Percentiles rank a stretch among this genome's conserved stretches.
Evolutionary conservation across 208 protist genomes (phyloP).

Genomic region (Crithidia sp.): DNA sequence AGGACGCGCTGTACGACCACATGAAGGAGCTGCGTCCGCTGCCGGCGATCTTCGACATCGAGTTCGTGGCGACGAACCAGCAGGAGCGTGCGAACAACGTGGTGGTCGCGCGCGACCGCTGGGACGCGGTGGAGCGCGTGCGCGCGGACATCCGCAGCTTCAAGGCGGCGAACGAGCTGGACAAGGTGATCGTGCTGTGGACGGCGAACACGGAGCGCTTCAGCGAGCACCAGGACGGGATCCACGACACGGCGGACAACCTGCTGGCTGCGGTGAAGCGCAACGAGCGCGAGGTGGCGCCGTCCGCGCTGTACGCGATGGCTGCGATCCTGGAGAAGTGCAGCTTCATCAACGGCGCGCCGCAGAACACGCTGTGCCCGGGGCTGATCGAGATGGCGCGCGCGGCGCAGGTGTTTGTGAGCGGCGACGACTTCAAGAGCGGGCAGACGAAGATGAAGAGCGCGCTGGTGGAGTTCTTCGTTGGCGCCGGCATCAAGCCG

Average conservation of each 20-base stretch:
- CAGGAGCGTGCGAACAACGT: slow-evolving; percentile 97
- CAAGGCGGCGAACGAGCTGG: slow-evolving; percentile 89
- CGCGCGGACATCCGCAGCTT: slow-evolving; percentile 95
- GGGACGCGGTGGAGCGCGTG: slow-evolving; percentile 95
- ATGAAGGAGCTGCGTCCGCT: slow-evolving; percentile 94
- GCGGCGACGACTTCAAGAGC: slow-evolving; percentile 99
- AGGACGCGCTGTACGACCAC: slow-evolving; percentile 79
- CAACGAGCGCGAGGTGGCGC: slow-evolving; percentile 93
- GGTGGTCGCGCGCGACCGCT: slow-evolving; percentile 83
- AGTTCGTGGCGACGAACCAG: slow-evolving; percentile 99
- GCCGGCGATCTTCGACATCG: slow-evolving; percentile 96
- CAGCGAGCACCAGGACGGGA: slow-evolving; percentile 82
- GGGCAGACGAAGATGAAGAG: slow-evolving; percentile 99
- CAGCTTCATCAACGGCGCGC: slow-evolving; percentile 99
- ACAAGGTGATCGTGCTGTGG: slow-evolving; percentile 98
- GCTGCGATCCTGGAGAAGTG: slow-evolving; percentile 97
- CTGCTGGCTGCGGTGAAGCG: slow-evolving; percentile 91
- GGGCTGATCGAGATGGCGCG: slow-evolving; percentile 95
- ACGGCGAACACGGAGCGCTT: slow-evolving; percentile 99
- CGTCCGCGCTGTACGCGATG: slow-evolving; percentile 96
- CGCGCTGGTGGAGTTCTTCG: slow-evolving; percentile 98
- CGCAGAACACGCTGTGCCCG: slow-evolving; percentile 99
- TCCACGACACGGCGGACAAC: slow-evolving; percentile 98
- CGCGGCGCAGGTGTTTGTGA: slow-evolving; percentile 91
- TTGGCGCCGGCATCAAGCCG: slow-evolving; percentile 92